These are phyloP conservation scores for Rubia balearica DNA, from an alignment of 305 asterid species.

Conservation along the genomic window DNA sequence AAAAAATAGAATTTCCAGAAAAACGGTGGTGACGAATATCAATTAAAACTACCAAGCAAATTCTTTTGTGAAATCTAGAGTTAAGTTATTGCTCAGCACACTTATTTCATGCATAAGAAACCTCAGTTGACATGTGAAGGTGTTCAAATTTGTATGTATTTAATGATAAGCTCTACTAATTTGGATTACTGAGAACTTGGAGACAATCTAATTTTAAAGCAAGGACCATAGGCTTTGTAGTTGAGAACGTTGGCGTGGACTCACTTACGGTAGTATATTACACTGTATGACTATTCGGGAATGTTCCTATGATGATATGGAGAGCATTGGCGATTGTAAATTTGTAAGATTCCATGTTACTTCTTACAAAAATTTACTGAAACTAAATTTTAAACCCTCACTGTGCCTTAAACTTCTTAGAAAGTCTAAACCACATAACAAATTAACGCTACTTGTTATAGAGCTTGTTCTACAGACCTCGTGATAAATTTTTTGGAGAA, in stretches of 20 bases:
- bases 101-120: neutral
- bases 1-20: neutral
- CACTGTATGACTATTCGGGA: neutral
- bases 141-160: neutral
- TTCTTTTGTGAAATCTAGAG: conserved; percentile 1
- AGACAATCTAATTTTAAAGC: neutral
- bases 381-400: neutral
- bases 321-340: neutral
- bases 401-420: neutral
- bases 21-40: neutral
- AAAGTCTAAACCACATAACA: neutral
- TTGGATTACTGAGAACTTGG: neutral
- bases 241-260: neutral
- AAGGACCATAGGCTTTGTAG: neutral
- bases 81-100: neutral
- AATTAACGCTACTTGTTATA: neutral
- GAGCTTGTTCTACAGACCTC: neutral
- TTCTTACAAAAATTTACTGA: neutral
- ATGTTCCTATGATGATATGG: neutral
- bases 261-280: neutral
- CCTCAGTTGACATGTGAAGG: neutral
- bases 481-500: neutral
- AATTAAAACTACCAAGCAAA: neutral
- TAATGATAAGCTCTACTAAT: neutral
- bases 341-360: neutral